phyloP scores from a whole-genome alignment of 257 asterid genomes.

The Lavandula angustifolia region DNA sequence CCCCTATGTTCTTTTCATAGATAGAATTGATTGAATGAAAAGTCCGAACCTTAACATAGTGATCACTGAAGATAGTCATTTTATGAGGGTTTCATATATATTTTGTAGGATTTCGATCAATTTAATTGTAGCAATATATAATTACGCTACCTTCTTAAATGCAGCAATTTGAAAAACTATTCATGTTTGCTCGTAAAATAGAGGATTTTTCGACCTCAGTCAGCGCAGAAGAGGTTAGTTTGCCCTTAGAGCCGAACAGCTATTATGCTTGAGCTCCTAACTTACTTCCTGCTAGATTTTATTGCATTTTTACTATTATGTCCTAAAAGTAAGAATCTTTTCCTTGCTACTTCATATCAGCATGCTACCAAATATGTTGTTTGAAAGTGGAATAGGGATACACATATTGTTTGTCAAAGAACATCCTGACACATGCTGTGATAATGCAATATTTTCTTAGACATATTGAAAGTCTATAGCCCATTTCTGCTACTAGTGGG shows the following conservation, averaged over 20 bases:
- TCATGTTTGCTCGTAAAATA: conserved; percentile 89
- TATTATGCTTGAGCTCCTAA: conserved; percentile 2
- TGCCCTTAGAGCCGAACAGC: conserved; percentile 2
- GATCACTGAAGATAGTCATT: background rate
- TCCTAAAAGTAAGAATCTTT: conserved; percentile 5
- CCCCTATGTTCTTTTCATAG: background rate
- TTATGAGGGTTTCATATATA: background rate
- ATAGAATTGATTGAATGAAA: background rate
- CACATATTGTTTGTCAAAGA: background rate
- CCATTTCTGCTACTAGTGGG: too few relatives aligned
- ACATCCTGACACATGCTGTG: background rate
- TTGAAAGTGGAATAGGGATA: background rate
- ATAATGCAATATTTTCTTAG: background rate
- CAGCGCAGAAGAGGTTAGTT: conserved; percentile 88
- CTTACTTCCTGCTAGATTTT: conserved; percentile 18
- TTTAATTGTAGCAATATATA: conserved; percentile 20
- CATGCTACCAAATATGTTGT: conserved; percentile 8
- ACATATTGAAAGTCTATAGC: background rate
- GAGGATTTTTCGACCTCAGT: conserved; percentile 76
- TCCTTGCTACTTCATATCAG: conserved; percentile 7
- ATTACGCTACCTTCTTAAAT: conserved; percentile 22
- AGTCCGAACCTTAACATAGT: background rate
- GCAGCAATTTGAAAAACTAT: conserved; percentile 96
- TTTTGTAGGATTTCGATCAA: background rate
- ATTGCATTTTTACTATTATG: background rate